Conservation (phyloP, 1,284 basidiomycete species). For the Ganoderma lucidum region DNA sequence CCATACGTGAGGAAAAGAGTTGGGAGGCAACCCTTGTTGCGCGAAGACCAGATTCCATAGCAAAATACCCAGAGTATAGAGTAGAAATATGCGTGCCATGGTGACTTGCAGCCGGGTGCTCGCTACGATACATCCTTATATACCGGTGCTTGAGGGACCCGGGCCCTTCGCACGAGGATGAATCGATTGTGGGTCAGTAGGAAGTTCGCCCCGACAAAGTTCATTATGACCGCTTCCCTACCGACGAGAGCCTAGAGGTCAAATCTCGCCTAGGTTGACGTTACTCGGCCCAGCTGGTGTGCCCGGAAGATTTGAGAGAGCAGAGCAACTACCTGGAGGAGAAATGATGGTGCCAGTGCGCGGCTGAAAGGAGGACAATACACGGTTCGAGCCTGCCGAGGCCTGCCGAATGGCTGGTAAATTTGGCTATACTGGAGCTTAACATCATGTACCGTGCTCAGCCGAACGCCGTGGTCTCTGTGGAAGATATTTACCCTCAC, state of each 20-base stretch:
- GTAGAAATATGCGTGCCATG: neutral
- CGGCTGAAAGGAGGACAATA: neutral
- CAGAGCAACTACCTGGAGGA: neutral
- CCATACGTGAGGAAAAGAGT: conserved; percentile 34
- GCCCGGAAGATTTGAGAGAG: neutral
- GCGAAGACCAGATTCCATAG: neutral
- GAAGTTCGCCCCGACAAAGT: neutral
- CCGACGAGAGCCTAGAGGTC: neutral
- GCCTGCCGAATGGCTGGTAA: neutral
- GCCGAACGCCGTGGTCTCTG: neutral
- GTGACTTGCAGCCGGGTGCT: neutral
- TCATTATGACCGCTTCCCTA: neutral
- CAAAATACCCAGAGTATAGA: neutral
- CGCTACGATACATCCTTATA: neutral
- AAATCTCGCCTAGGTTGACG: neutral
- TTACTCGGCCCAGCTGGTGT: neutral
- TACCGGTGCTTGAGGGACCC: neutral
- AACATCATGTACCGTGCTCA: neutral
- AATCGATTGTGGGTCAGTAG: neutral
- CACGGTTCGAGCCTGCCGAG: neutral
- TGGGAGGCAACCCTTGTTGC: conserved; percentile 17
- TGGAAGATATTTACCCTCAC: no score
- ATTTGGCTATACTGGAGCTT: neutral
- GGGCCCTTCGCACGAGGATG: neutral
- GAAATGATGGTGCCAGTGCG: neutral